A percentile compares a stretch with the other conserved stretches of the same genome.
These are phyloP conservation scores for Globisporangium nunn DNA, from an alignment of 352 stramenopile species.

Conservation along the genomic window DNA sequence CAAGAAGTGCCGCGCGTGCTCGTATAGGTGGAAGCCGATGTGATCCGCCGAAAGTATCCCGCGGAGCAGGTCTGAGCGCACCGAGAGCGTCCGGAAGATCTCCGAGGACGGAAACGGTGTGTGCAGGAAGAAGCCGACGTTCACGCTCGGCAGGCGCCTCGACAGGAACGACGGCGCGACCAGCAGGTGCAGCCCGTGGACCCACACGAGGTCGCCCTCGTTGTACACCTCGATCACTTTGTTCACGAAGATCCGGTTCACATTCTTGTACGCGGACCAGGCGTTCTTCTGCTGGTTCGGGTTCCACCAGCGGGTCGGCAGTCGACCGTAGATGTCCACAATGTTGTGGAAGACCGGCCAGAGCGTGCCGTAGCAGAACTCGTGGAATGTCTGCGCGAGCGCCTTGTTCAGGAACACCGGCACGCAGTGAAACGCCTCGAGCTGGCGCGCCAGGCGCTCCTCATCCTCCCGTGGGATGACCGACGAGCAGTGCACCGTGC, in stretches of 20 bases:
- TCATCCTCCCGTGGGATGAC: constrained; percentile 79
- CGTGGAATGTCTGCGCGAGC: constrained; percentile 85
- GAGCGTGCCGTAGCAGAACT: constrained; percentile 96
- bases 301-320: constrained; percentile 83
- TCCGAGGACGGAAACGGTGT: constrained; percentile 99
- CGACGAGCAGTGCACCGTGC: constrained; percentile 72
- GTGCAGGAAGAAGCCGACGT: constrained; percentile 98
- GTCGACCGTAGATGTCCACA: constrained; percentile 92
- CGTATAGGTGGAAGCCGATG: constrained; percentile 98
- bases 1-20: constrained; percentile 97
- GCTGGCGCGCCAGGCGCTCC: constrained; percentile 59
- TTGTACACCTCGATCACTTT: constrained; percentile 89
- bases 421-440: constrained; percentile 93
- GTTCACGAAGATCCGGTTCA: constrained; percentile 97
- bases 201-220: constrained; percentile 93
- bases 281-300: constrained; percentile 75
- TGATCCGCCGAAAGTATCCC: constrained; percentile 96
- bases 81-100: constrained; percentile 97
- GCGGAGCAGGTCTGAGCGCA: constrained; percentile 93
- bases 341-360: constrained; percentile 99
- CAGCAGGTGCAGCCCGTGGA: constrained; percentile 97
- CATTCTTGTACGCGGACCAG: constrained; percentile 94
- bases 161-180: constrained; percentile 96
- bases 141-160: constrained; percentile 87
- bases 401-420: constrained; percentile 93